A percentile compares a stretch with the other conserved stretches of the same genome.
Evolutionary conservation across 2,329 filamentous ascomycete species (phyloP).

Genomic region (Cladosporium sp.): DNA sequence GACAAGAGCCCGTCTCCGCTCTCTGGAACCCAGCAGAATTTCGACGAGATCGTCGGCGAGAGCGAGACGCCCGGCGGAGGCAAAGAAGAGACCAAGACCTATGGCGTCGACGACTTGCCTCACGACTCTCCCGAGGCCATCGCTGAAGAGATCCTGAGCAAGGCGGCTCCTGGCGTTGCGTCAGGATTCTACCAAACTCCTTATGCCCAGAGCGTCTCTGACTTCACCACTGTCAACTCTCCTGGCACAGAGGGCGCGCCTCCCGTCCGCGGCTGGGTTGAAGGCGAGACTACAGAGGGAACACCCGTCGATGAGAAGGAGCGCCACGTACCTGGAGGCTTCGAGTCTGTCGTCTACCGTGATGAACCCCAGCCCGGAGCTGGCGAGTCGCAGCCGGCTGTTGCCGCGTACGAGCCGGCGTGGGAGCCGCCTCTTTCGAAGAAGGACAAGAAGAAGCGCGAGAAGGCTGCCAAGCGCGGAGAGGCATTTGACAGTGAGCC

Average conservation of each 20-base stretch:
- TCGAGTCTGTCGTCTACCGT: constrained; percentile 36
- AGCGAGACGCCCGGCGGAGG: constrained; percentile 27
- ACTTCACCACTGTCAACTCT: constrained; percentile 29
- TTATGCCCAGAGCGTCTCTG: constrained; percentile 38
- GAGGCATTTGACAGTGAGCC: constrained; percentile 8
- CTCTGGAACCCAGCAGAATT: constrained; percentile 16
- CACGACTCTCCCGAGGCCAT: constrained; percentile 11
- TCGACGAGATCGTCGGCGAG: constrained; percentile 37
- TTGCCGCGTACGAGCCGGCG: constrained; percentile 9
- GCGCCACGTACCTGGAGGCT: constrained; percentile 57
- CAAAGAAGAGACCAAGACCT: constrained; percentile 26
- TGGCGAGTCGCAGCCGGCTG: neutral
- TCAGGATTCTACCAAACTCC: constrained; percentile 29
- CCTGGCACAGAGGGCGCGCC: constrained; percentile 27
- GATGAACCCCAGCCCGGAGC: constrained; percentile 12
- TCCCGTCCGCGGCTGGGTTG: constrained; percentile 32
- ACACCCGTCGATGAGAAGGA: constrained; percentile 47
- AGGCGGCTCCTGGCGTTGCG: constrained; percentile 1
- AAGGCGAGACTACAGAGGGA: constrained; percentile 46
- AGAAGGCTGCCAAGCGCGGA: constrained; percentile 12
- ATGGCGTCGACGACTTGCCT: constrained; percentile 24
- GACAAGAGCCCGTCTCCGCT: constrained; percentile 23
- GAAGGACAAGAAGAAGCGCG: constrained; percentile 30
- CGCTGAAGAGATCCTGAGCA: constrained; percentile 14
- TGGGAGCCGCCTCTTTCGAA: constrained; percentile 26